phyloP scores from a whole-genome alignment of 257 asterid species.

The Lantana camara region DNA sequence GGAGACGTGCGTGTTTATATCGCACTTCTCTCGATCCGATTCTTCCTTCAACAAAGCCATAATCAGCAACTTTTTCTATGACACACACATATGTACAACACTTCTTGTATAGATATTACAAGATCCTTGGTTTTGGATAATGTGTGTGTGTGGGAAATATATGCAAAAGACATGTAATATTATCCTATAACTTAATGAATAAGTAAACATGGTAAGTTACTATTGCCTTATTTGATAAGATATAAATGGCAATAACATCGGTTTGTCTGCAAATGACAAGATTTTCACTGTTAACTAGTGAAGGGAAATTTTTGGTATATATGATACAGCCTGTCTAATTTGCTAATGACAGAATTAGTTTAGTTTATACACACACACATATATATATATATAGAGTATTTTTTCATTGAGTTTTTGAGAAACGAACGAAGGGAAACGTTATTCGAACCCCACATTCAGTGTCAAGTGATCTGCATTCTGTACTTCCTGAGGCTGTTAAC shows the following conservation, averaged over 20 bases:
- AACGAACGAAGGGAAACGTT: not conserved
- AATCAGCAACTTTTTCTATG: not conserved
- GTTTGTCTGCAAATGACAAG: not conserved
- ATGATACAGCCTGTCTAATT: not conserved
- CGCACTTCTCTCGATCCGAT: not conserved
- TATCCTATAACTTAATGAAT: not conserved
- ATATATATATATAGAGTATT: too few relatives aligned
- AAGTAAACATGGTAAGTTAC: slow-evolving; percentile 3
- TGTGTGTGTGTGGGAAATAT: not conserved
- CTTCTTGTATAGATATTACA: not conserved
- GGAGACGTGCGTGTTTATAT: not conserved
- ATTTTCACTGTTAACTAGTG: not conserved
- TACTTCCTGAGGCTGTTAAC: not conserved
- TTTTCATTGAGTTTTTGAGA: too few relatives aligned
- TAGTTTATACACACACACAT: too few relatives aligned
- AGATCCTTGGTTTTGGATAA: not conserved
- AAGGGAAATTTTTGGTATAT: not conserved
- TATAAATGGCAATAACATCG: not conserved
- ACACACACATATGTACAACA: not conserved
- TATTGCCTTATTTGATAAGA: slow-evolving; percentile 1
- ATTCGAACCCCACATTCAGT: not conserved
- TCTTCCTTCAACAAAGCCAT: slow-evolving; percentile 10
- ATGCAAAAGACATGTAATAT: not conserved
- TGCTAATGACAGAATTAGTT: not conserved
- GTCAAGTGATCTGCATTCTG: not conserved